Conservation (phyloP, 495 filamentous ascomycete genomes). For the Pseudomonodictys pantanalensis region DNA sequence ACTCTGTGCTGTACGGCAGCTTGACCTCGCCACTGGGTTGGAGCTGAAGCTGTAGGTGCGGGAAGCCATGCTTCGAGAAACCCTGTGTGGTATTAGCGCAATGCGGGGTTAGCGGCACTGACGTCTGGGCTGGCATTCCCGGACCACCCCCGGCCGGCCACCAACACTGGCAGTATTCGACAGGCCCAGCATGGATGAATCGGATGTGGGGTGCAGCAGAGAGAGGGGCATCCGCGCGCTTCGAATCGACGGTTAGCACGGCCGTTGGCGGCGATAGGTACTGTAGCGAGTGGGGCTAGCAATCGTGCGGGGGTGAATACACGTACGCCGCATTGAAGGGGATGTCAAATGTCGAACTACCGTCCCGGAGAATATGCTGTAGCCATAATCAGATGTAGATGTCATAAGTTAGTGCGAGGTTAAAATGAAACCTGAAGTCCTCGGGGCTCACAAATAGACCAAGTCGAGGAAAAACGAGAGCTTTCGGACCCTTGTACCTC, state of each 20-base stretch:
- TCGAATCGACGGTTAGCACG: not conserved
- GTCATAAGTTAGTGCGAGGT: no score
- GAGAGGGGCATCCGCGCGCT: not conserved
- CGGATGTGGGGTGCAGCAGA: conserved; percentile 24
- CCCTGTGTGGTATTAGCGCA: conserved; percentile 17
- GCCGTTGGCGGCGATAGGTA: not conserved
- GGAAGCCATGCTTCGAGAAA: no score
- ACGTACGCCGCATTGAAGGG: no score
- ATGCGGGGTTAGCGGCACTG: conserved; percentile 17
- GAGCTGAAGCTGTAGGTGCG: conserved; percentile 13
- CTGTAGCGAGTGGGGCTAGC: no score
- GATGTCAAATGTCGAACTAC: no score
- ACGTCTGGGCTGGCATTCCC: not conserved
- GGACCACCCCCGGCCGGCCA: not conserved
- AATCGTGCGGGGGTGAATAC: no score
- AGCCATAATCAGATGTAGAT: no score
- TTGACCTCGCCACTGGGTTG: conserved; percentile 2
- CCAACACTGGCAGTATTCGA: not conserved
- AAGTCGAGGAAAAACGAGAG: no score
- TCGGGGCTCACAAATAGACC: no score
- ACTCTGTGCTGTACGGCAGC: conserved; percentile 14
- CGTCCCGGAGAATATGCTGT: no score
- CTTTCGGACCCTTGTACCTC: no score
- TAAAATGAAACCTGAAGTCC: no score
- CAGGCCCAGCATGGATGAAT: not conserved